Base-by-base conservation (phyloP, 2,329 filamentous ascomycete genomes). In the Stachybotrys elegans region DNA sequence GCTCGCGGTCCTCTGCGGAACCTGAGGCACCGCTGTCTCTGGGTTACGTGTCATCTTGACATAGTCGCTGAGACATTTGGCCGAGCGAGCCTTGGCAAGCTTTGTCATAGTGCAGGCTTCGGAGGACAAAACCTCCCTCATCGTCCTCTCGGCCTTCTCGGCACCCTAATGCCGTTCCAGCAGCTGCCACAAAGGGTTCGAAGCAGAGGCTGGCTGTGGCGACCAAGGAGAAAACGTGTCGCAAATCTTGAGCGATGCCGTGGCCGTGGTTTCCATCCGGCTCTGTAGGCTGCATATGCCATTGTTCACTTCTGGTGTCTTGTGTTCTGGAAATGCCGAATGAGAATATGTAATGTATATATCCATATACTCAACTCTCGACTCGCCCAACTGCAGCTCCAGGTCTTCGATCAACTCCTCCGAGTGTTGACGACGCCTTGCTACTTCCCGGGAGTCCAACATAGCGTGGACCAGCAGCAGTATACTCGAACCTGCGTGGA, bases 391-490 rank as follows among this genome's bases (percentile, higher is more conserved):
- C 44, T 81, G 71, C 22, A 66, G 62, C 53, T 83, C 77, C 11
- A 84, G 65, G 45, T 82, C 76, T 20, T 76, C 70, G 14, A 84
- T 78, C 23, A 83, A 62, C 32, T 76, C 68, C 12, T 82, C 76
- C 0, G 79, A 73, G 31, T 64, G 69, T 38, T 70, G 65, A 23
- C 62, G 61, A 8, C 53, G 23, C 13, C 43, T 40, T 19, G 45
- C 22, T 44, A n/a, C 31, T 31, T 38, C 35, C 19, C 42, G 47
- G 9, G 47, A 16, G 34, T 61, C 52, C 11, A 76, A 58, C 5
- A 58, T 57, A 4, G 78, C 51, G 36, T 75, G 69, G 12, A 67
- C 73, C n/a, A 81, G 57, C 22, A 78, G 53, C 2, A 81, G 62
- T 9, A 73, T 51, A 12, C 62, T 70, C 16, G 72, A 72, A 11